A percentile compares a stretch with the other conserved stretches of the same genome.
Conservation (phyloP, 1,139 yeast species). For the Pichia sp. region DNA sequence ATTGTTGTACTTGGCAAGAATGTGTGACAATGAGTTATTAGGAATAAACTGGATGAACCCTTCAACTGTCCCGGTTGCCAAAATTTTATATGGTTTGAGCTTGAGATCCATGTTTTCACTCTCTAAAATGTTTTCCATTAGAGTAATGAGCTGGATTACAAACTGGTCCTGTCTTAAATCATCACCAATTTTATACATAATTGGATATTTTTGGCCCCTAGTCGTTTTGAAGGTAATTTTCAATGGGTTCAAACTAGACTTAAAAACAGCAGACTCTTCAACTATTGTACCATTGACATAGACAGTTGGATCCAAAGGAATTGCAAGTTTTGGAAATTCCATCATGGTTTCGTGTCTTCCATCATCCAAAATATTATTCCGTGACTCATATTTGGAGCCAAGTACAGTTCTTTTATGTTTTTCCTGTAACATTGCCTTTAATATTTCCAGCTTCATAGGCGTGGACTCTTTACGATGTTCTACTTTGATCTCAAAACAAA, state of each 20-base stretch:
- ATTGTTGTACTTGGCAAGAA: slow-evolving; percentile 60
- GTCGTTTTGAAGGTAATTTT: slow-evolving; percentile 60
- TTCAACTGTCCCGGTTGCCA: slow-evolving; percentile 86
- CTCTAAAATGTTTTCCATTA: slow-evolving; percentile 84
- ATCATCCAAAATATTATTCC: slow-evolving; percentile 12
- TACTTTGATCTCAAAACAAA: slow-evolving; percentile 22
- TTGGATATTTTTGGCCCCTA: slow-evolving; percentile 47
- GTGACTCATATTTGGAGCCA: slow-evolving; percentile 11
- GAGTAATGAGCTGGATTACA: slow-evolving; percentile 81
- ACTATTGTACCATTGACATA: slow-evolving; percentile 69
- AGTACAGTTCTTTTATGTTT: slow-evolving; percentile 17
- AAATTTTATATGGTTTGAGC: slow-evolving; percentile 80
- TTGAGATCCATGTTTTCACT: slow-evolving; percentile 87
- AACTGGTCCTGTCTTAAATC: slow-evolving; percentile 94
- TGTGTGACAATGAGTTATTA: slow-evolving; percentile 81
- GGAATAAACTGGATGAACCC: slow-evolving; percentile 93
- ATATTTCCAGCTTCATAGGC: slow-evolving; percentile 44
- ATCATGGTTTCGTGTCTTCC: slow-evolving; percentile 23
- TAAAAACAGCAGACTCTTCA: slow-evolving; percentile 77
- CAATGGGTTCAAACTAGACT: slow-evolving; percentile 82
- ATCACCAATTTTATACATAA: slow-evolving; percentile 95
- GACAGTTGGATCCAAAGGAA: slow-evolving; percentile 67
- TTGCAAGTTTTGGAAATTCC: slow-evolving; percentile 48
- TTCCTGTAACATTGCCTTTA: slow-evolving; percentile 28
- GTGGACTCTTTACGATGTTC: slow-evolving; percentile 41